Base-by-base conservation (phyloP, 495 filamentous ascomycete species). In the Corynascus novoguineensis region DNA sequence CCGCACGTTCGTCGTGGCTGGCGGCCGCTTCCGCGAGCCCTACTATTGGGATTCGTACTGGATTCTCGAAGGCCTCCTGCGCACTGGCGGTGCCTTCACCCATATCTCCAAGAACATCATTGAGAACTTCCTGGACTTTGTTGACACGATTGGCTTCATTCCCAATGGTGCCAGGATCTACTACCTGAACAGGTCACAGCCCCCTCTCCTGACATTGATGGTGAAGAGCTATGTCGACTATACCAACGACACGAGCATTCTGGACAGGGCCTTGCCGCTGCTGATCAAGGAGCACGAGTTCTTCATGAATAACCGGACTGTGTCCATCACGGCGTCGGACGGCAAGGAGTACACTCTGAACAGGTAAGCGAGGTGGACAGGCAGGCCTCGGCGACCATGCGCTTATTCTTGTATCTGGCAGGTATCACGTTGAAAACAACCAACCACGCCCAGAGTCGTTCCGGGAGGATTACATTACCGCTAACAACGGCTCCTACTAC, bases 11-110 rank as follows among this genome's bases (percentile, higher is more conserved):
- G 75, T 79, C 22, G 70, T 79, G 24, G 76, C 76, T 3, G 76
- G 76, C 21, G 76, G 76, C 12, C 72, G 76, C 37, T 79, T 79
- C 60, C 70, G 76, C 48, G 76, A 79, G 59, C 70, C 75, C 17
- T 79, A 78, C 53, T 79, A 79, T 64, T 79, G 76, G 76, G 76
- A 79, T 59, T 76, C 74, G 50, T 79, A 72, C 62, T 79, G 76
- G 76, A 79, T 78, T 31, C 5, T 78, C 21, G 75, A 79, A 61
- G 76, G 76, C 12, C 65, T 79, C 24, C 61, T 79, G 11, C 71
- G 76, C 22, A 79, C 76, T 3, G 75, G 75, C 17, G 76, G 76
- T 27, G 64, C 71, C 37, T 79, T 77, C 55, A 70, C 65, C 29
- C 48, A 75, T 41, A 77, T 79, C 50, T 72, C 76, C 17, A 71